Evolutionary conservation across 108 stramenopile genomes (phyloP).

Genomic region (Aurantiochytrium sp.): DNA sequence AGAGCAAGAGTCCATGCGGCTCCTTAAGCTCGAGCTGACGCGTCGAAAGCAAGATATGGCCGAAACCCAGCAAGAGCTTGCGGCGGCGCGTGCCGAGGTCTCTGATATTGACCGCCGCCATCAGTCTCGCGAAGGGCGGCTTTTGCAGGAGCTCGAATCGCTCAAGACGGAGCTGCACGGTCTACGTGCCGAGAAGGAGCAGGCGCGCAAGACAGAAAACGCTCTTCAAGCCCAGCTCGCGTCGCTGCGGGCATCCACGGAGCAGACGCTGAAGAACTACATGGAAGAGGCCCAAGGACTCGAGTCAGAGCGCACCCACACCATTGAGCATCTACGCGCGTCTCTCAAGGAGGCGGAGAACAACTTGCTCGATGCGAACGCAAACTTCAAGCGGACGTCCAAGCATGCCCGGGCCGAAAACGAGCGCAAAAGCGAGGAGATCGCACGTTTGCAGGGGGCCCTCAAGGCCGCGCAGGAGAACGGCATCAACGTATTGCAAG

Average conservation of each 20-base stretch:
- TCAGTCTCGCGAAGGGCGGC: neutral
- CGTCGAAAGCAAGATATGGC: neutral
- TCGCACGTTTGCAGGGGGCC: neutral
- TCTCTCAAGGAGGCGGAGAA: neutral
- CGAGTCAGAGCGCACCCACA: neutral
- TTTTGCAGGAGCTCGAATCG: neutral
- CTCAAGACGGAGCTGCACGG: neutral
- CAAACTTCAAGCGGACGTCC: neutral
- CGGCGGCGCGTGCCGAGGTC: neutral
- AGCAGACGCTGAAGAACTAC: neutral
- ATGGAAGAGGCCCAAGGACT: neutral
- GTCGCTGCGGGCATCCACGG: neutral
- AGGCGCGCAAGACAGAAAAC: neutral
- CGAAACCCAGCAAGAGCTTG: neutral
- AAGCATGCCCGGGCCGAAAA: neutral
- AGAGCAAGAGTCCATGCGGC: neutral
- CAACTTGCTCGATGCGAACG: neutral
- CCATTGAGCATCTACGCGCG: neutral
- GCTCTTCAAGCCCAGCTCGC: neutral
- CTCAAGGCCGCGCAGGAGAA: neutral
- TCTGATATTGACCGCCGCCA: neutral
- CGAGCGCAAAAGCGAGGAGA: neutral
- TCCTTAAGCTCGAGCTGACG: neutral
- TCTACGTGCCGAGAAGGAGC: neutral
- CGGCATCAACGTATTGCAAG: conserved; percentile 7